These are phyloP conservation scores for Wallacemonas sp. DNA, from an alignment of 208 protist genomes.

Conservation along the genomic window DNA sequence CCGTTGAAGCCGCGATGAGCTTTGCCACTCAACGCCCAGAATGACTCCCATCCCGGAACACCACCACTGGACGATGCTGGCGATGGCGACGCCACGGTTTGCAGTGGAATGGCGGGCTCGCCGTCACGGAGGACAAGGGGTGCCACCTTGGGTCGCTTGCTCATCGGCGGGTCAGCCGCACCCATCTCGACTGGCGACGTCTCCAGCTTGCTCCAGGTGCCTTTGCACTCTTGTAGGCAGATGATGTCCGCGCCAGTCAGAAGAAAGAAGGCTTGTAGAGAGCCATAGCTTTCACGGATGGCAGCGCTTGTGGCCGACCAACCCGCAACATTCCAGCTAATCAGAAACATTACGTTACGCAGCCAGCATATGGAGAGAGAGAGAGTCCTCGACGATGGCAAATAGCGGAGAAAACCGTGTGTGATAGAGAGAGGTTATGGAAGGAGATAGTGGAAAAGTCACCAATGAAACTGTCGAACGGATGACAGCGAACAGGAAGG, in stretches of 20 bases:
- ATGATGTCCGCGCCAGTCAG: constrained; percentile 74
- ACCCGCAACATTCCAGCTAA: constrained; percentile 90
- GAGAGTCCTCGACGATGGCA: no score
- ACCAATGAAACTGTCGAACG: no score
- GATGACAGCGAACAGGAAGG: no score
- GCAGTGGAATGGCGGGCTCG: neutral
- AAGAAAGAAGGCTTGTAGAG: constrained; percentile 61
- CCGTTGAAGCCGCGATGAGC: constrained; percentile 84
- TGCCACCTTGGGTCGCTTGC: constrained; percentile 11
- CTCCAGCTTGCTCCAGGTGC: constrained; percentile 54
- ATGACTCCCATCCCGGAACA: constrained; percentile 83
- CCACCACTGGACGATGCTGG: constrained; percentile 12
- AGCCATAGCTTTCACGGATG: constrained; percentile 82
- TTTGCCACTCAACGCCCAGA: constrained; percentile 74
- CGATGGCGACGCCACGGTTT: neutral
- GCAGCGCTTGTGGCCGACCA: constrained; percentile 72
- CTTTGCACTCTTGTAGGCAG: constrained; percentile 87
- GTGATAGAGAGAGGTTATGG: no score
- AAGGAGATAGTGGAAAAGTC: no score
- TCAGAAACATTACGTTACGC: constrained; percentile 77
- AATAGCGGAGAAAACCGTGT: no score
- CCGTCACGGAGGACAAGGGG: constrained; percentile 6
- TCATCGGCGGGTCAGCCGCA: constrained; percentile 46
- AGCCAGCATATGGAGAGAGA: no score
- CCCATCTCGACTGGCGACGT: constrained; percentile 58